Percentiles rank a stretch among this genome's conserved stretches.
Evolutionary conservation across 495 filamentous ascomycete species (phyloP).

Genomic region (Tetracladium marchalianum): DNA sequence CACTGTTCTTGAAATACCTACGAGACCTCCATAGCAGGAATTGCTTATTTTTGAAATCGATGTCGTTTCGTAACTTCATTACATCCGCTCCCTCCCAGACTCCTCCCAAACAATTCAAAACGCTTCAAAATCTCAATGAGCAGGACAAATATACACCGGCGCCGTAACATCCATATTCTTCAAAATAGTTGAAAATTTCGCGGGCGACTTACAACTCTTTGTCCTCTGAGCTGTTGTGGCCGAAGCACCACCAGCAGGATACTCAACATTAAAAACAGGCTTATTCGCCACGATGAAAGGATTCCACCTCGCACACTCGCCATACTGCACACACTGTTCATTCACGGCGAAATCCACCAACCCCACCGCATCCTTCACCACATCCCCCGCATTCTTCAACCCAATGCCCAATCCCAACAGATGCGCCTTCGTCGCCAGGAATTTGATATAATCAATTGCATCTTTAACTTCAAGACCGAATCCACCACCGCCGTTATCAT

Average conservation of each 20-base stretch:
- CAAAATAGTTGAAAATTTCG: slow-evolving; percentile 50
- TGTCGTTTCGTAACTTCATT: too few relatives aligned
- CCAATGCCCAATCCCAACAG: slow-evolving; percentile 35
- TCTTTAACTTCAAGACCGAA: slow-evolving; percentile 43
- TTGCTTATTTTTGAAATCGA: too few relatives aligned
- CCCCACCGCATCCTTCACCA: slow-evolving; percentile 44
- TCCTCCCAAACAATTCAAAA: neutral
- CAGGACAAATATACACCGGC: slow-evolving; percentile 34
- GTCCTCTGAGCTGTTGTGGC: slow-evolving; percentile 13
- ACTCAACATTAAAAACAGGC: slow-evolving; percentile 69
- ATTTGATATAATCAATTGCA: slow-evolving; percentile 46
- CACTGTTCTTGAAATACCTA: too few relatives aligned
- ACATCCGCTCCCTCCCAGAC: too few relatives aligned
- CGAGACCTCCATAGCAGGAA: too few relatives aligned
- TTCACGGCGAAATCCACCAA: slow-evolving; percentile 59
- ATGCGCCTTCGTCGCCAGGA: slow-evolving; percentile 44
- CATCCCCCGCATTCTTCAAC: slow-evolving; percentile 54
- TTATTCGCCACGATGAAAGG: slow-evolving; percentile 49
- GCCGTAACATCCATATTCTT: slow-evolving; percentile 51
- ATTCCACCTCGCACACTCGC: slow-evolving; percentile 45
- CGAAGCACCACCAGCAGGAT: slow-evolving; percentile 37
- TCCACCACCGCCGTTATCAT: slow-evolving; percentile 43
- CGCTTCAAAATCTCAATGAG: neutral
- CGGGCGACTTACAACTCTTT: neutral
- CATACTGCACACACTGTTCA: slow-evolving; percentile 56